These are phyloP conservation scores for Paramecium primaurelia DNA, from an alignment of 73 alveolate genomes.

Conservation along the genomic window DNA sequence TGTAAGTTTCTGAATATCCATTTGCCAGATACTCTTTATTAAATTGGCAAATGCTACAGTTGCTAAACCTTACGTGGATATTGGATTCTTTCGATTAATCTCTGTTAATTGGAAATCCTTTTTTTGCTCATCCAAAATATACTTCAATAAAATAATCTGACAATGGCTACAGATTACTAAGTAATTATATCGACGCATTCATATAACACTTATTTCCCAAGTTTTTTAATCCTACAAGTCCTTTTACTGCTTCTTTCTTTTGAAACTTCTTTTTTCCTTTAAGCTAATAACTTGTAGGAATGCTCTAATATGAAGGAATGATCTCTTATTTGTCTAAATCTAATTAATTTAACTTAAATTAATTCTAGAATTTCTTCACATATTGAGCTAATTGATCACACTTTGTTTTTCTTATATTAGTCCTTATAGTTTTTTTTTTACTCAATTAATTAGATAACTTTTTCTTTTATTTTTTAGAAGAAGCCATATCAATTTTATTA, in stretches of 20 bases:
- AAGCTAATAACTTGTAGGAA: constrained; percentile 1
- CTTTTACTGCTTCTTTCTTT: constrained; percentile 32
- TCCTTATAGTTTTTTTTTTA: not conserved
- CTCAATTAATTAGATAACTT: not conserved
- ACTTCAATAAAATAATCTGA: constrained; percentile 77
- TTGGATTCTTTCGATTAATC: constrained; percentile 32
- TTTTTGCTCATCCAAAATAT: not conserved
- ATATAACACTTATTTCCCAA: constrained; percentile 93
- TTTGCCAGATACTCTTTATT: constrained; percentile 1
- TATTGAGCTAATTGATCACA: not conserved
- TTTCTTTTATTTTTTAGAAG: not conserved
- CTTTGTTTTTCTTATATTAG: not conserved
- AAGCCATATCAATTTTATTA: not conserved
- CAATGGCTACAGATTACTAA: constrained; percentile 83
- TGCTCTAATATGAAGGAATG: constrained; percentile 25
- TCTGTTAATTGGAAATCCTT: constrained; percentile 2
- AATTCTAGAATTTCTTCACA: not conserved
- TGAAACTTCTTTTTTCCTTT: not conserved
- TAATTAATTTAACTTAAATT: not conserved
- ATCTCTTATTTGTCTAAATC: not conserved
- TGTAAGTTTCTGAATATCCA: constrained; percentile 5
- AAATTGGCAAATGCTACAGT: constrained; percentile 12
- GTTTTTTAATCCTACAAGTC: constrained; percentile 84
- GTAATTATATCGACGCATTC: constrained; percentile 87
- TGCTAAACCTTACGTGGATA: not conserved